Conservation (phyloP, 2,329 filamentous ascomycete species). For the Pyrenochaeta sp. region DNA sequence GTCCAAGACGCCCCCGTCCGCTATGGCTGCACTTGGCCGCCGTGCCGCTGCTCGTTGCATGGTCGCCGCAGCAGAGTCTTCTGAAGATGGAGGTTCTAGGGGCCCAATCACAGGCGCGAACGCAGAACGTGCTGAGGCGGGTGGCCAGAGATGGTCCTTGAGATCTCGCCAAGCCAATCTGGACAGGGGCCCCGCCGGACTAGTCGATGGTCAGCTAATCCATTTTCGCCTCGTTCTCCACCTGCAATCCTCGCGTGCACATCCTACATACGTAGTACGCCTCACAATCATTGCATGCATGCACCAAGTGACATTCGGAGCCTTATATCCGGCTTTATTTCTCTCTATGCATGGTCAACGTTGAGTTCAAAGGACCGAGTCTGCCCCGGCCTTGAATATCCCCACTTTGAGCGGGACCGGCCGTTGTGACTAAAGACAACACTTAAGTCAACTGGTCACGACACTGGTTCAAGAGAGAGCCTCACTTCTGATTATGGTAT, state of each 20-base stretch:
- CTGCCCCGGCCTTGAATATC: too few relatives aligned
- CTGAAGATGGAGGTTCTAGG: slow-evolving; percentile 7
- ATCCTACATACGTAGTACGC: too few relatives aligned
- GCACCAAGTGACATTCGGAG: slow-evolving; percentile 7
- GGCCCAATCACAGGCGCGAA: slow-evolving; percentile 21
- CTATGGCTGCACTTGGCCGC: slow-evolving; percentile 10
- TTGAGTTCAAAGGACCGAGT: too few relatives aligned
- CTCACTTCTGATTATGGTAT: background rate
- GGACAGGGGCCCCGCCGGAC: slow-evolving; percentile 8
- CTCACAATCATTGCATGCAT: background rate
- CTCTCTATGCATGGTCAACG: too few relatives aligned
- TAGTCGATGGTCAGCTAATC: slow-evolving; percentile 2
- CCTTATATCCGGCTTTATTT: too few relatives aligned
- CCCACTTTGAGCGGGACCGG: too few relatives aligned
- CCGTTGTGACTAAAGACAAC: too few relatives aligned
- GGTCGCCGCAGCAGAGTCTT: slow-evolving; percentile 3
- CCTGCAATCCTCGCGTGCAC: too few relatives aligned
- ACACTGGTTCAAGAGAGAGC: background rate
- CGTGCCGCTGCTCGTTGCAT: slow-evolving; percentile 6
- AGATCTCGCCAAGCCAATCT: slow-evolving; percentile 3
- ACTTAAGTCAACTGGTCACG: background rate
- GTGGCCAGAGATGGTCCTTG: slow-evolving; percentile 15
- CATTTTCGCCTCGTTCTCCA: slow-evolving; percentile 5
- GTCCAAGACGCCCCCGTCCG: background rate
- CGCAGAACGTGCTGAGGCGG: slow-evolving; percentile 15